Base-by-base conservation (phyloP, 768 basidiomycete genomes). In the Suillus cothurnatus region DNA sequence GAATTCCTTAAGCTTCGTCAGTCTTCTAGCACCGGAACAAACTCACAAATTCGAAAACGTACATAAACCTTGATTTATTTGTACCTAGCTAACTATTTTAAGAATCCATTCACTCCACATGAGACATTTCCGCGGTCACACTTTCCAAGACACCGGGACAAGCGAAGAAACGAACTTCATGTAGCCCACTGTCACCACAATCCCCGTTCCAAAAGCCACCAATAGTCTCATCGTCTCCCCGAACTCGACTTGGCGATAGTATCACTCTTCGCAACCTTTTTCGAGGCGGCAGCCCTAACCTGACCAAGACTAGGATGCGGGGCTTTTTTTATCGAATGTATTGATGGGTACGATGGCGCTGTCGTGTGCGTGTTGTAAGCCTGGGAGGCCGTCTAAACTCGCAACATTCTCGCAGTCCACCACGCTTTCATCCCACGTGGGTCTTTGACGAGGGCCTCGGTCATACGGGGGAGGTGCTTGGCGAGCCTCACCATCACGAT, bases 341-440 rank as follows among this genome's bases (percentile, higher is more conserved):
- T 67, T 74, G 62, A 71, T 70, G 17, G 73, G 64, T 9, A 57
- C 4, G 8, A 71, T 19, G 2, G 34, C 14, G 5, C 68, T 63
- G 38, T 68, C 58, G 61, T 71, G 75, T 14, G 81, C 84, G 6
- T 65, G 53, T 7, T 67, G 52, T 45, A 89, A 68, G 0, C 78
- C 87, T 0, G 86, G 83, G 8, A 90, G 79, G 11, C 87, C 87
- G 66, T 89, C 87, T 23, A 88, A 69, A 64, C 87, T 88, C 41
- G 68, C 72, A 8, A 75, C 43, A 67, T 91, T 91, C 59, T 80
- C 77, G 70, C 71, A 23, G 70, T 71, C 88, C 88, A 90, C 77
- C 86, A 90, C 3, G 78, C 71, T 69, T 81, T 84, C 69, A 89
- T 79, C 2, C 86, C 88, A 4, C 80, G 77, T 5, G 62, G 39